Percentiles rank a stretch among this genome's conserved stretches.
phyloP scores from a whole-genome alignment of 1,284 basidiomycete species.

The Marasmius tenuissimus region DNA sequence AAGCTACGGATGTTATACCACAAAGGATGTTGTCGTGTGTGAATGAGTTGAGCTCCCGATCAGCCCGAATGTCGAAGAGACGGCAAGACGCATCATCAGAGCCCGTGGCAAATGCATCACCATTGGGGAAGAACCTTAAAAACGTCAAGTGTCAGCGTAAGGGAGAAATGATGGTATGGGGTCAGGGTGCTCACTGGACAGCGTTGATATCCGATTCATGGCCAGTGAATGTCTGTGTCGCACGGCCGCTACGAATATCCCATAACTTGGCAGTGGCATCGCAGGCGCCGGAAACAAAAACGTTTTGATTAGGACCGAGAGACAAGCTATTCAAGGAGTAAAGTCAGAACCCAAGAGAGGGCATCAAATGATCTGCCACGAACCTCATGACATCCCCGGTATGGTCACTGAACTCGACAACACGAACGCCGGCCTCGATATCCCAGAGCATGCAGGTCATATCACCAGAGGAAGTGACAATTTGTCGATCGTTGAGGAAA shows the following conservation, averaged over 20 bases:
- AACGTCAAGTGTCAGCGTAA: slow-evolving; percentile 5
- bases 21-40: slow-evolving; percentile 98
- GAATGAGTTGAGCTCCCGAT: slow-evolving; percentile 95
- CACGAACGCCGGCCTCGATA: slow-evolving; percentile 93
- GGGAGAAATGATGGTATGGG: slow-evolving; percentile 15
- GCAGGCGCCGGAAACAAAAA: slow-evolving; percentile 98
- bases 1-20: slow-evolving; percentile 97
- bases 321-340: slow-evolving; percentile 67
- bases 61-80: slow-evolving; percentile 96
- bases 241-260: slow-evolving; percentile 96
- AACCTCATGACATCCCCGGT: slow-evolving; percentile 99
- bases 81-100: slow-evolving; percentile 99
- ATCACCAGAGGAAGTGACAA: slow-evolving; percentile 95
- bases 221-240: slow-evolving; percentile 97
- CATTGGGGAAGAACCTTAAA: slow-evolving; percentile 95
- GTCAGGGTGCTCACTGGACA: slow-evolving; percentile 75
- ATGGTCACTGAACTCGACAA: slow-evolving; percentile 98
- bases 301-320: slow-evolving; percentile 90
- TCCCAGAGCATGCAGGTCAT: slow-evolving; percentile 99
- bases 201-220: slow-evolving; percentile 99
- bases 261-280: slow-evolving; percentile 98
- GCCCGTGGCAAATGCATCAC: slow-evolving; percentile 97
- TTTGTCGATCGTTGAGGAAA: slow-evolving; percentile 98
- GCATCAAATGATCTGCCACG: slow-evolving; percentile 10
- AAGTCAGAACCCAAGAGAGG: slow-evolving; percentile 13